Percentiles rank a stretch among this genome's conserved stretches.
Evolutionary conservation across 176 grass and related monocot genomes (phyloP).

Genomic region (Olyra latifolia): DNA sequence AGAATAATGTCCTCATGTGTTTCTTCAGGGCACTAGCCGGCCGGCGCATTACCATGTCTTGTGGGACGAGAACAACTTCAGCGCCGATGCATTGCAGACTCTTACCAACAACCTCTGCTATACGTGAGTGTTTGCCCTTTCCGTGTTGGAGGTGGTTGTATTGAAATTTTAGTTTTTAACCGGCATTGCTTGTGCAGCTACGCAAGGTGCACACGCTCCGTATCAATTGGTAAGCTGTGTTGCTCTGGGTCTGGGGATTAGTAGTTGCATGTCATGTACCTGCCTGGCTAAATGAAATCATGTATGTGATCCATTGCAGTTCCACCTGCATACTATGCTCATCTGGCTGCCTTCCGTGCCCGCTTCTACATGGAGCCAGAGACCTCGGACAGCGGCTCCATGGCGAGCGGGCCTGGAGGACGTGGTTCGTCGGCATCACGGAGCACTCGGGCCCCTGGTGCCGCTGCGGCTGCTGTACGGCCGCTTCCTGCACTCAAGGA

Average conservation of each 20-base stretch:
- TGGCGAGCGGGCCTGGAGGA: slow-evolving; percentile 36
- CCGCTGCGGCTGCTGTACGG: slow-evolving; percentile 50
- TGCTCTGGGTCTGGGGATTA: too few relatives aligned
- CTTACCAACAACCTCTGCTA: slow-evolving; percentile 94
- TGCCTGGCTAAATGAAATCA: too few relatives aligned
- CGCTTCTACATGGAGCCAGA: slow-evolving; percentile 40
- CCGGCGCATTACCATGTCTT: slow-evolving; percentile 96
- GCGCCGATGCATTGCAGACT: slow-evolving; percentile 72
- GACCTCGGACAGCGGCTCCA: slow-evolving; percentile 55
- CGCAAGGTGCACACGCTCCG: slow-evolving; percentile 83
- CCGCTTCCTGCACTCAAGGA: slow-evolving; percentile 83
- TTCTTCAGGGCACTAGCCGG: slow-evolving; percentile 70
- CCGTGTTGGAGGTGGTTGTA: too few relatives aligned
- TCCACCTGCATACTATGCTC: slow-evolving; percentile 86
- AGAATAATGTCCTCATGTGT: not conserved
- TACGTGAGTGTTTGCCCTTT: slow-evolving; percentile 50
- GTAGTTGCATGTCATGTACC: too few relatives aligned
- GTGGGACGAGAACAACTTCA: slow-evolving; percentile 96
- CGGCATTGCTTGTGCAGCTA: slow-evolving; percentile 50
- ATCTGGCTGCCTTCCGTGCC: slow-evolving; percentile 82
- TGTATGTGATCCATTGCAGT: slow-evolving; percentile 36
- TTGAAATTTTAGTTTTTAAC: not conserved
- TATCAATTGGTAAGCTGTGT: slow-evolving; percentile 92
- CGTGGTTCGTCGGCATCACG: slow-evolving; percentile 17
- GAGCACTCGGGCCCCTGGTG: slow-evolving; percentile 34